Evolutionary conservation across 2,329 filamentous ascomycete genomes (phyloP).

Genomic region (Phyllosticta citriasiana): DNA sequence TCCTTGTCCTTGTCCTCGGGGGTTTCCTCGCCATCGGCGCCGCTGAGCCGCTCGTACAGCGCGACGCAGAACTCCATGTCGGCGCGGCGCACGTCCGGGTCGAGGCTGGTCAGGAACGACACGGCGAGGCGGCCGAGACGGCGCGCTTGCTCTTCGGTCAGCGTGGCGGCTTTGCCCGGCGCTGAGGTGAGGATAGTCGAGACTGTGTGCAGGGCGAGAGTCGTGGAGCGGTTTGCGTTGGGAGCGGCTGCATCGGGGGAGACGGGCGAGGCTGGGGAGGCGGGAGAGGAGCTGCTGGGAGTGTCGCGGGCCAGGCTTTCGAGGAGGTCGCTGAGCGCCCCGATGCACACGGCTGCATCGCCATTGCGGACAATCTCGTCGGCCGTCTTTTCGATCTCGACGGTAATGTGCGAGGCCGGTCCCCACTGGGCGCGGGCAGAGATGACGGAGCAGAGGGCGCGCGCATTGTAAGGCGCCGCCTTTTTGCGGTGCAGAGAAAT

Average conservation of each 20-base stretch:
- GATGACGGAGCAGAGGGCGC: conserved; percentile 57
- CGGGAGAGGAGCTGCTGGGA: conserved; percentile 14
- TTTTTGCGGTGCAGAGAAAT: conserved; percentile 42
- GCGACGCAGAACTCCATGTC: conserved; percentile 72
- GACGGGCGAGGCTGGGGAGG: conserved; percentile 21
- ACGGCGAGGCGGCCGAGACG: conserved; percentile 31
- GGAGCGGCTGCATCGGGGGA: conserved; percentile 20
- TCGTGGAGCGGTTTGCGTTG: conserved; percentile 23
- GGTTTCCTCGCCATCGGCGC: conserved; percentile 28
- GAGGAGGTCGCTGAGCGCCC: conserved; percentile 28
- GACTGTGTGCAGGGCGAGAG: conserved; percentile 32
- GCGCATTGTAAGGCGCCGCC: conserved; percentile 49
- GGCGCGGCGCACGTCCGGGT: conserved; percentile 48
- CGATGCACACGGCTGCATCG: conserved; percentile 45
- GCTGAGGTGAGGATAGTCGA: conserved; percentile 25
- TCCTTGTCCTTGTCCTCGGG: conserved; percentile 14
- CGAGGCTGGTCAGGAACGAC: conserved; percentile 26
- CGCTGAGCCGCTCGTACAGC: conserved; percentile 53
- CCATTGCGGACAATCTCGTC: conserved; percentile 61
- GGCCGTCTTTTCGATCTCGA: conserved; percentile 62
- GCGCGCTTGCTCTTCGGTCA: conserved; percentile 25
- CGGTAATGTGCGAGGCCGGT: conserved; percentile 59
- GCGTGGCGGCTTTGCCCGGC: conserved; percentile 20
- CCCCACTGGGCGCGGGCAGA: conserved; percentile 57
- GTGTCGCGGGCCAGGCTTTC: conserved; percentile 20